Evolutionary conservation across 2,329 filamentous ascomycete genomes (phyloP).

Genomic region (Neocatenulostroma microsporum): DNA sequence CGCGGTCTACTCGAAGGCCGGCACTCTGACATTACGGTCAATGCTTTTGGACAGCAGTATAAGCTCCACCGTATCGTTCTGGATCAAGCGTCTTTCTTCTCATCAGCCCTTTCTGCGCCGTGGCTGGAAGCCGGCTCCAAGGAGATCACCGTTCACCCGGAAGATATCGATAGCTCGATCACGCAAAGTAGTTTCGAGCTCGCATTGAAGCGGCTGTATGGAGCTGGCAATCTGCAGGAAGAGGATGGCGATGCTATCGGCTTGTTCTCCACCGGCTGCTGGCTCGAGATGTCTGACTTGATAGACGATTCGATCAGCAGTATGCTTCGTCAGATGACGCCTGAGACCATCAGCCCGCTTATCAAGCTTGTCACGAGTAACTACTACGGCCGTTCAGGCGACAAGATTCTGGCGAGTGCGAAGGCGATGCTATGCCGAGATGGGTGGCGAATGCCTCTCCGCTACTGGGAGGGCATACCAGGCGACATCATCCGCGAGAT

Average conservation of each 20-base stretch:
- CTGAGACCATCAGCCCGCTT: slow-evolving; percentile 40
- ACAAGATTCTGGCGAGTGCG: slow-evolving; percentile 49
- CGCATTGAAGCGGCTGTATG: slow-evolving; percentile 48
- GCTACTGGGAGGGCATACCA: slow-evolving; percentile 51
- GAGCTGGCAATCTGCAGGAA: slow-evolving; percentile 41
- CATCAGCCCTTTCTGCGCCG: slow-evolving; percentile 47
- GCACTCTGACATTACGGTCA: slow-evolving; percentile 48
- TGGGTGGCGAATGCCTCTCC: slow-evolving; percentile 49
- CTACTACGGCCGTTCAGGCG: slow-evolving; percentile 49
- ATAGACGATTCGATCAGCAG: slow-evolving; percentile 47
- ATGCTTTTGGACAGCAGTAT: slow-evolving; percentile 47
- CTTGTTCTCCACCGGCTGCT: slow-evolving; percentile 50
- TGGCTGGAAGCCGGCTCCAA: slow-evolving; percentile 48
- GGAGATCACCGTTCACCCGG: slow-evolving; percentile 46
- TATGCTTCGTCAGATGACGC: slow-evolving; percentile 49
- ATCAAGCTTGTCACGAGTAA: slow-evolving; percentile 49
- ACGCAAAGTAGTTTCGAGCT: slow-evolving; percentile 48
- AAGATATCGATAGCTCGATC: slow-evolving; percentile 48
- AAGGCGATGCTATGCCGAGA: slow-evolving; percentile 52
- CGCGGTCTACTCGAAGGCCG: slow-evolving; percentile 45
- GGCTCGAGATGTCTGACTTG: slow-evolving; percentile 52
- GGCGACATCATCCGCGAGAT: slow-evolving; percentile 52
- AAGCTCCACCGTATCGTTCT: slow-evolving; percentile 48
- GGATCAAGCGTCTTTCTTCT: slow-evolving; percentile 50
- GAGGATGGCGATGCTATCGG: slow-evolving; percentile 48